These are phyloP conservation scores for Hemerocallis citrina DNA, from an alignment of 106 monocot genomes.

Conservation along the genomic window DNA sequence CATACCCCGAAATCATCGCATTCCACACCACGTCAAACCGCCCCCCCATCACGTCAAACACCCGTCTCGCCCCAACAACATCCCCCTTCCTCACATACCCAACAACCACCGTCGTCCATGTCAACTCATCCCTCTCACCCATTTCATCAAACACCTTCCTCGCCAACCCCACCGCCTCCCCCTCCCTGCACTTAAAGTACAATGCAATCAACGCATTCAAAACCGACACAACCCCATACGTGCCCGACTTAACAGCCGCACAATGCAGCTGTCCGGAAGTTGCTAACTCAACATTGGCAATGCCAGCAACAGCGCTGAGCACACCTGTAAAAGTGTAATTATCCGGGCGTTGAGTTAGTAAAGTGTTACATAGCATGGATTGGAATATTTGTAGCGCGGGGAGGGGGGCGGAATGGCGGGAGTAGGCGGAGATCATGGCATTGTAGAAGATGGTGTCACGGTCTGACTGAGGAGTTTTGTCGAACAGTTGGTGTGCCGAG, in stretches of 20 bases:
- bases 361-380: constrained; percentile 48
- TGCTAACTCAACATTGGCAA: constrained; percentile 4
- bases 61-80: constrained; percentile 30
- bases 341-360: constrained; percentile 43
- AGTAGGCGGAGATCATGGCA: constrained; percentile 70
- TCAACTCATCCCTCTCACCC: constrained; percentile 68
- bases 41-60: constrained; percentile 61
- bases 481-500: constrained; percentile 50
- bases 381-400: constrained; percentile 32
- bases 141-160: constrained; percentile 62
- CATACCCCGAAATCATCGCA: constrained; percentile 95
- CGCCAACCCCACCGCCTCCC: constrained; percentile 14
- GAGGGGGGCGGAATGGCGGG: constrained; percentile 28
- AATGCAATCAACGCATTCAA: constrained; percentile 76
- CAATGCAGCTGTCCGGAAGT: constrained; percentile 59
- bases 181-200: constrained; percentile 36
- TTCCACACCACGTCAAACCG: constrained; percentile 81
- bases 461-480: constrained; percentile 25
- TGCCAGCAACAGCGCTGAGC: constrained; percentile 41
- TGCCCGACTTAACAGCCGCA: constrained; percentile 53
- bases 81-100: constrained; percentile 54
- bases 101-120: constrained; percentile 90
- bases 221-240: constrained; percentile 36
- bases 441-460: constrained; percentile 89
- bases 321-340: constrained; percentile 69